Base-by-base conservation (phyloP, 2,329 filamentous ascomycete species). In the Colletotrichum sp. region DNA sequence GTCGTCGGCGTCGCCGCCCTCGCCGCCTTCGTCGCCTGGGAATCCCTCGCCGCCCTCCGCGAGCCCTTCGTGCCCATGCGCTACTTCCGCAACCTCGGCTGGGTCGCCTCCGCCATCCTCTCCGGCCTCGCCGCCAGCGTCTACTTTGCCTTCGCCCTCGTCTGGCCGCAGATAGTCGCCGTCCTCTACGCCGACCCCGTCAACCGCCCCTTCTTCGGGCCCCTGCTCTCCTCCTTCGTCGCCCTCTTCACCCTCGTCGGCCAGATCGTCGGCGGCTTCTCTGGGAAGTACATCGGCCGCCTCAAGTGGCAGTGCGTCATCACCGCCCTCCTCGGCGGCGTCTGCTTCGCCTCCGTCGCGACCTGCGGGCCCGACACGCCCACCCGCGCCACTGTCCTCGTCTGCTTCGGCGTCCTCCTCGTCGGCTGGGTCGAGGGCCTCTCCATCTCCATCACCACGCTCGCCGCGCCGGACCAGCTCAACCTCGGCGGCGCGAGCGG, bases 71-170 rank as follows among this genome's bases (percentile, higher is more conserved):
- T 85, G 13, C 83, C 83, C 9, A 82, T 85, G 70, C 80, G 82
- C 67, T 76, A 84, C 26, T 85, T 85, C 78, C 78, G 77, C 32
- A 84, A 85, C 77, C 76, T 77, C 30, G 78, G 75, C 24, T 83
- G 82, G 80, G 80, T 81, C 32, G 80, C 83, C 9, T 79, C 80
- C 12, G 80, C 81, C 24, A 77, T 84, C 36, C 74, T 83, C 28
- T 80, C 80, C 10, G 82, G 82, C 21, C 78, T 85, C 5, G 84
- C 83, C 21, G 83, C 84, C n/a, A 82, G 81, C 56, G 80, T 84
- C 13, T 85, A 85, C 79, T 85, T 84, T 70, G 83, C 82, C 62
- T 81, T 85, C 55, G 82, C 83, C 32, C 82, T 85, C 21, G 79
- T 85, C 15, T 85, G 83, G 83, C 83, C 84, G 2, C 77, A 78